Base-by-base conservation (phyloP, 1,284 basidiomycete species). In the Phellopilus nigrolimitatus region DNA sequence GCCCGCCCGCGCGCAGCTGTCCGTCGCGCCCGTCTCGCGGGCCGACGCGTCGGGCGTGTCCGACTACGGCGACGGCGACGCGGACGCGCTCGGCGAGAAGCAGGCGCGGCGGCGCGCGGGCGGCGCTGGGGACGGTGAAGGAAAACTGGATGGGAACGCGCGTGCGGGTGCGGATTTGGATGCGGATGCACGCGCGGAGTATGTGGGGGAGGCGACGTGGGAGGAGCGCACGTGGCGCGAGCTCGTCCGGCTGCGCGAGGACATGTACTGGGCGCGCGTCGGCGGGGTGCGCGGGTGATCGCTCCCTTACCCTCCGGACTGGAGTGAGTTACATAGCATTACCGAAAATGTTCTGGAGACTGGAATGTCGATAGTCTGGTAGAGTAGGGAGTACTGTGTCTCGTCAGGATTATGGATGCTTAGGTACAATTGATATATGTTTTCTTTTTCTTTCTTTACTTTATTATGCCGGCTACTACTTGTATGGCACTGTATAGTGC, bases 181-280 rank as follows among this genome's bases (percentile, higher is more conserved):
- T 44, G 51, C 38, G 37, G 51, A 56, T 25, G 57, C 63, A 49
- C 55, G n/a, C n/a, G n/a, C n/a, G n/a, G n/a, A 58, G 56, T 82
- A 75, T 48, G 73, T 83, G 17, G 77, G 81, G 13, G 80, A 84
- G 36, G 71, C 79, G 19, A 85, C 80, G 2, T 95, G 92, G 93
- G 94, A 95, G 68, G 90, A 91, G 63, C 78, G 85, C 54, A 85
- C 88, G 36, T 97, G 92, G 91, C 85, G 82, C 61, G 86, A 91
- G 69, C 68, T 97, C 12, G 75, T 88, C 6, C 76, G 76, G 50
- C 66, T 97, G 58, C 84, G 86, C 60, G 91, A 95, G 68, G 86
- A 87, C 47, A 92, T 95, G 87, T 94, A 90, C 69, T 91, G 83
- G 80, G 86, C 91, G 30, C 71, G 91, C 48, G 71, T 93, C 28